These are phyloP conservation scores for Thermothelomyces thermophilus DNA, from an alignment of 2,329 filamentous ascomycete species.

Conservation along the genomic window DNA sequence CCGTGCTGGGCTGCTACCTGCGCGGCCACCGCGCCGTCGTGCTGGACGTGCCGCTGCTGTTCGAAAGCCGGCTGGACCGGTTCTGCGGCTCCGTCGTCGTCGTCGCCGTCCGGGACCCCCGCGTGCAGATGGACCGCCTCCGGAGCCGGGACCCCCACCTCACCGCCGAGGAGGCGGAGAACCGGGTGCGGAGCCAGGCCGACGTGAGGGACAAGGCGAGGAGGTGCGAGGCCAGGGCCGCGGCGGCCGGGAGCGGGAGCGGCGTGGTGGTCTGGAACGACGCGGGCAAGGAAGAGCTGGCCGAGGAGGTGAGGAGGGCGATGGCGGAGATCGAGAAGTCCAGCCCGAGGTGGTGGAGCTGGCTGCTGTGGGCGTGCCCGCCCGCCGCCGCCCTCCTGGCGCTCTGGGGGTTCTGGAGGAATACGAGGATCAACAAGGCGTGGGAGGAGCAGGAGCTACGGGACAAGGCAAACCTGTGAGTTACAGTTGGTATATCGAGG, in stretches of 20 bases:
- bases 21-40: slow-evolving; percentile 81
- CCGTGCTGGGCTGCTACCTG: slow-evolving; percentile 66
- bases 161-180: slow-evolving; percentile 76
- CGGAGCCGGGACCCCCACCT: slow-evolving; percentile 70
- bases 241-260: slow-evolving; percentile 46
- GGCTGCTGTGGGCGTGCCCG: slow-evolving; percentile 61
- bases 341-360: slow-evolving; percentile 82
- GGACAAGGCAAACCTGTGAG: slow-evolving; percentile 38
- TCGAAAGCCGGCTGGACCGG: slow-evolving; percentile 79
- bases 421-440: slow-evolving; percentile 59
- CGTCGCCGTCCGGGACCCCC: slow-evolving; percentile 74
- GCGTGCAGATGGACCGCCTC: slow-evolving; percentile 74
- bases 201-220: slow-evolving; percentile 79
- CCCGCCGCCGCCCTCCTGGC: slow-evolving; percentile 65
- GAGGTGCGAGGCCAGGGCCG: slow-evolving; percentile 62
- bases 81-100: slow-evolving; percentile 83
- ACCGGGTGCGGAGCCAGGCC: slow-evolving; percentile 78
- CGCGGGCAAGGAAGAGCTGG: slow-evolving; percentile 62
- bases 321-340: slow-evolving; percentile 54
- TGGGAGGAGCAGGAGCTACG: slow-evolving; percentile 59
- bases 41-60: slow-evolving; percentile 84
- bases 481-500: not conserved
- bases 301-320: slow-evolving; percentile 57
- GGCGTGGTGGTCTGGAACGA: slow-evolving; percentile 93
- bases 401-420: slow-evolving; percentile 66